Base-by-base conservation (phyloP, 1,284 basidiomycete genomes). In the Ustilago xerochloae region DNA sequence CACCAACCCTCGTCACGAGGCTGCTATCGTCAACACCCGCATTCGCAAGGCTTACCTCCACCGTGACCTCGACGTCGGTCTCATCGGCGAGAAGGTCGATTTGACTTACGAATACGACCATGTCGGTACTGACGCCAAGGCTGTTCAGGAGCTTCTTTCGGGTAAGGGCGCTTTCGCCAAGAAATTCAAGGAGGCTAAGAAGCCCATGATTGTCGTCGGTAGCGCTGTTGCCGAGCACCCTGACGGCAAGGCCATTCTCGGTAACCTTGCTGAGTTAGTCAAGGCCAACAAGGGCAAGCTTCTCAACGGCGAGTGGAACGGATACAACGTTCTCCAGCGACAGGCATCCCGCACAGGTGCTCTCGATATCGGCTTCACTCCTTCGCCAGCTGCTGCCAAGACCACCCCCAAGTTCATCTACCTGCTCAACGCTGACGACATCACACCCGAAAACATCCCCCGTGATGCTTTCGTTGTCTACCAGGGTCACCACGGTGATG, bases 401-500 rank as follows among this genome's bases (percentile, higher is more conserved):
- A 89, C 90, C 47, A 91, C 89, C 74, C 92, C 97, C 74, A 99
- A 98, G 87, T 99, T 99, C 86, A 88, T 99, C 81, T 98, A 97
- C 87, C 90, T 99, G 57, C 90, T 99, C 72, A 96, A 96, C 84
- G 94, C 96, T 6, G 97, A 99, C 82, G 95, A 98, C 84, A 87
- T 99, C 62, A 90, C 94, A 81, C 92, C 94, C 45, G 89, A 91
- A 63, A 90, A 90, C n/a, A 97, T 99, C 72, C 95, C 97, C 30
- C 88, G 90, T 70, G 90, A 95, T 81, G 94, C 96, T 1, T 99
- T 99, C 82, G 96, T 99, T 46, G 96, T 99, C 15, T 99, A 99
- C 87, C 97, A 99, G 85, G 97, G 97, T 46, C 96, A 98, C 86
- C 96, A 99, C 84, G 97, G 97, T 84, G 97, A 99, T 85, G 88